Conservation (phyloP, 768 basidiomycete species). For the Lactifluus hygrophoroides region DNA sequence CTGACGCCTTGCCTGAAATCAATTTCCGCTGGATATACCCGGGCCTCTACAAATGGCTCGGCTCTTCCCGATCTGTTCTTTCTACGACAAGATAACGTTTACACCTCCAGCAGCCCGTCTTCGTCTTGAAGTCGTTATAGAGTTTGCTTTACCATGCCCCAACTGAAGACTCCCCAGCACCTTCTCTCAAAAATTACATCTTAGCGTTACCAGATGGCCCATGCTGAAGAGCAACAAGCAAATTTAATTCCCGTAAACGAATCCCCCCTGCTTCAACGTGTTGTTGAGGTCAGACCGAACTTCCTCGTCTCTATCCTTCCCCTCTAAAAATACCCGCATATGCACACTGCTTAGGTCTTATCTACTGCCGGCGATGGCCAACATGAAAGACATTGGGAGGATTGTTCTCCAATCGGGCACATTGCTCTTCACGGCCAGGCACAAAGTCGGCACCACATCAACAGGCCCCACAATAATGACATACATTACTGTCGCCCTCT, state of each 20-base stretch:
- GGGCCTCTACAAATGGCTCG: too few relatives aligned
- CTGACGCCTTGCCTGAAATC: too few relatives aligned
- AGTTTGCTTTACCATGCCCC: too few relatives aligned
- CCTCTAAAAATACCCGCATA: not conserved
- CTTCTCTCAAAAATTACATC: too few relatives aligned
- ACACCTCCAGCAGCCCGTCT: too few relatives aligned
- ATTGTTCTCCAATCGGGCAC: not conserved
- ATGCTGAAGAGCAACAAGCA: not conserved
- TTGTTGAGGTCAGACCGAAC: not conserved
- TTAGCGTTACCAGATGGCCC: not conserved
- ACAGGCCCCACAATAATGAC: not conserved
- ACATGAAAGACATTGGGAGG: too few relatives aligned
- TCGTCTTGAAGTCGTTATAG: too few relatives aligned
- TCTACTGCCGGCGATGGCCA: not conserved
- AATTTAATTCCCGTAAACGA: not conserved
- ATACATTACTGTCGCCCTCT: not conserved
- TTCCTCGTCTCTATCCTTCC: not conserved
- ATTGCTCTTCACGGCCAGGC: not conserved
- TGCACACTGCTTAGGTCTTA: not conserved
- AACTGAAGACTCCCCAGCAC: too few relatives aligned
- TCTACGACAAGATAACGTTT: too few relatives aligned
- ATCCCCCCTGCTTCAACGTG: not conserved
- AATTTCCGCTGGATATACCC: too few relatives aligned
- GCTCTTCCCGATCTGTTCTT: too few relatives aligned
- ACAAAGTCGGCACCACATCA: not conserved